These are phyloP conservation scores for Beauveria scarabaeidicola DNA, from an alignment of 2,329 filamentous ascomycete genomes.

Conservation along the genomic window DNA sequence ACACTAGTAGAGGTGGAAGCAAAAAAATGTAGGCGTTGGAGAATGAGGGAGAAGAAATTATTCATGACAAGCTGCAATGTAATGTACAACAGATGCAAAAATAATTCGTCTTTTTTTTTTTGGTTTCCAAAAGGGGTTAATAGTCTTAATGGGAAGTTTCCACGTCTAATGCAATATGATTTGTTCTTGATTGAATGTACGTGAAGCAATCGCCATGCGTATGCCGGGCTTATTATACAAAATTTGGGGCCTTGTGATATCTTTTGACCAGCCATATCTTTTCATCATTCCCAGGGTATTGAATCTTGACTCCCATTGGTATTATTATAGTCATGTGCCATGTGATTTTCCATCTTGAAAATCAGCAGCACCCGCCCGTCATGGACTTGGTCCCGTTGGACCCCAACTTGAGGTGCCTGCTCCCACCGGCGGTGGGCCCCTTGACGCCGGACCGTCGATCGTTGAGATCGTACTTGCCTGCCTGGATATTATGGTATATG, in stretches of 20 bases:
- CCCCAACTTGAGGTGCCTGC: conserved; percentile 38
- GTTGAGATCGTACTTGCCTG: conserved; percentile 88
- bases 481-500: conserved; percentile 95
- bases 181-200: neutral
- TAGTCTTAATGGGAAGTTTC: neutral
- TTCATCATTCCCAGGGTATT: neutral
- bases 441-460: conserved; percentile 90
- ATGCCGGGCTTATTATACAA: neutral
- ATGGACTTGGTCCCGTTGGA: conserved; percentile 29
- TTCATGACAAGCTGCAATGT: conserved; percentile 10
- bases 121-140: neutral
- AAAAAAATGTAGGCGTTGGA: neutral
- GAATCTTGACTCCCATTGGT: neutral
- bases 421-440: conserved; percentile 45
- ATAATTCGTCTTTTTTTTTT: neutral
- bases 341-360: neutral
- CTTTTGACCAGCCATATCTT: neutral
- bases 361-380: conserved; percentile 37
- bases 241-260: neutral
- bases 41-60: neutral
- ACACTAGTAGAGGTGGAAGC: neutral
- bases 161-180: conserved; percentile 3
- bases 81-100: conserved; percentile 10
- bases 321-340: neutral
- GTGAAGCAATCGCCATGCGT: neutral